Evolutionary conservation across 164 flowering plant genomes (phyloP).

Genomic region (Annona cherimola): DNA sequence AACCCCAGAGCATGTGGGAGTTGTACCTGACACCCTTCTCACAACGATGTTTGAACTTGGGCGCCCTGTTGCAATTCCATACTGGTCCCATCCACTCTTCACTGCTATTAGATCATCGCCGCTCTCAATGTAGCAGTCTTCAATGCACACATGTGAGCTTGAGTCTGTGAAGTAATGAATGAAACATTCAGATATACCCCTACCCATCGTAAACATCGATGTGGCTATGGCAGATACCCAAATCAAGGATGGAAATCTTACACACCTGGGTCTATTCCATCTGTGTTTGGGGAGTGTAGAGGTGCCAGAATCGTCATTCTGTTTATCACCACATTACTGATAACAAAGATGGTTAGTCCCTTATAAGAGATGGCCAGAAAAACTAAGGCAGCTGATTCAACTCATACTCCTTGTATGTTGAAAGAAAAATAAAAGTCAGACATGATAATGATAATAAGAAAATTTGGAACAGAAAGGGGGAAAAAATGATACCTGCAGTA

Average conservation of each 20-base stretch:
- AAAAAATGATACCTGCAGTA: constrained; percentile 67
- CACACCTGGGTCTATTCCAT: constrained; percentile 94
- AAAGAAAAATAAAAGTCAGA: background rate
- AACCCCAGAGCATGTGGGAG: constrained; percentile 96
- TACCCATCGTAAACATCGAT: background rate
- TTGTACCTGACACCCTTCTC: constrained; percentile 85
- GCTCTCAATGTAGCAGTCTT: constrained; percentile 97
- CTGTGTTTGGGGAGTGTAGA: constrained; percentile 89
- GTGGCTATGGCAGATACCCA: background rate
- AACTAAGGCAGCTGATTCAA: background rate
- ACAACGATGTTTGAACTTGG: constrained; percentile 82
- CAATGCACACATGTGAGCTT: constrained; percentile 77
- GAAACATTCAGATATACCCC: background rate
- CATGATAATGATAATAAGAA: background rate
- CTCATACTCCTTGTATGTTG: background rate
- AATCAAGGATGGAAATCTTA: background rate
- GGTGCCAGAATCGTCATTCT: constrained; percentile 92
- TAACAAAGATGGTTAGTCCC: constrained; percentile 7
- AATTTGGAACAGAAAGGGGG: background rate
- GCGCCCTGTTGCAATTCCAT: constrained; percentile 74
- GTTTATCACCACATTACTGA: constrained; percentile 84
- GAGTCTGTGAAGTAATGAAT: constrained; percentile 47
- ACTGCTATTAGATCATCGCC: constrained; percentile 98
- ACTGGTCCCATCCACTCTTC: constrained; percentile 99
- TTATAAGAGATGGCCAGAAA: background rate